phyloP scores from a whole-genome alignment of 176 grass and related monocot genomes.

The Paspalum vaginatum region DNA sequence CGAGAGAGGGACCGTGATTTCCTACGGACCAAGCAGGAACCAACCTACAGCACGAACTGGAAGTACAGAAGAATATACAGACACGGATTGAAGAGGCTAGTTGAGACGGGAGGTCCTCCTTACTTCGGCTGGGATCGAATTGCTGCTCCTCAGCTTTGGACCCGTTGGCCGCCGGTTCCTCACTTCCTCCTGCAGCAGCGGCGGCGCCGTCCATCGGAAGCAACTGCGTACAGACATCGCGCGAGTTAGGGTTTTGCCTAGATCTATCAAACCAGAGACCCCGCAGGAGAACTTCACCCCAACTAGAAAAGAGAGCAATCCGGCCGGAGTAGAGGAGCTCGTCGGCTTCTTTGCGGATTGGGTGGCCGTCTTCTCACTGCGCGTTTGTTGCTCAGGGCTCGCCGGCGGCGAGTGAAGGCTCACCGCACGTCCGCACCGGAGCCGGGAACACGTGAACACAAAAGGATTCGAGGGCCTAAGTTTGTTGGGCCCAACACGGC shows the following conservation, averaged over 20 bases:
- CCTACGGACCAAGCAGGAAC: background rate
- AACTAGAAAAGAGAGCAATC: background rate
- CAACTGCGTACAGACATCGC: background rate
- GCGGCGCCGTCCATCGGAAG: slow-evolving; percentile 32
- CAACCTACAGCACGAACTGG: background rate
- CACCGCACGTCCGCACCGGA: background rate
- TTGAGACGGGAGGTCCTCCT: background rate
- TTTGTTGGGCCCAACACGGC: background rate
- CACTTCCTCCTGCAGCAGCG: background rate
- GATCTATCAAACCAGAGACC: background rate
- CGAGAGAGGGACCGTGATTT: background rate
- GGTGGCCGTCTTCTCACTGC: background rate
- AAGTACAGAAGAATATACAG: background rate
- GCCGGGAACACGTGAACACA: background rate
- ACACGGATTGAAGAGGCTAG: background rate
- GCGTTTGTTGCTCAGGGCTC: background rate
- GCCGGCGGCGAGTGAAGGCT: background rate
- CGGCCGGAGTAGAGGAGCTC: background rate
- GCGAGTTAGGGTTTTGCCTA: slow-evolving; percentile 6
- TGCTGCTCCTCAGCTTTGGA: slow-evolving; percentile 39
- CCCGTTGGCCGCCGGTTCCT: slow-evolving; percentile 27
- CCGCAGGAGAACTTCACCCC: background rate
- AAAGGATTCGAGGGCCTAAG: background rate
- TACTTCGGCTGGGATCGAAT: slow-evolving; percentile 88
- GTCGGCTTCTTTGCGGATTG: background rate